Percentiles rank a stretch among this genome's conserved stretches.
Evolutionary conservation across 2,329 filamentous ascomycete genomes (phyloP).

Genomic region (Bipolaris sorokiniana): DNA sequence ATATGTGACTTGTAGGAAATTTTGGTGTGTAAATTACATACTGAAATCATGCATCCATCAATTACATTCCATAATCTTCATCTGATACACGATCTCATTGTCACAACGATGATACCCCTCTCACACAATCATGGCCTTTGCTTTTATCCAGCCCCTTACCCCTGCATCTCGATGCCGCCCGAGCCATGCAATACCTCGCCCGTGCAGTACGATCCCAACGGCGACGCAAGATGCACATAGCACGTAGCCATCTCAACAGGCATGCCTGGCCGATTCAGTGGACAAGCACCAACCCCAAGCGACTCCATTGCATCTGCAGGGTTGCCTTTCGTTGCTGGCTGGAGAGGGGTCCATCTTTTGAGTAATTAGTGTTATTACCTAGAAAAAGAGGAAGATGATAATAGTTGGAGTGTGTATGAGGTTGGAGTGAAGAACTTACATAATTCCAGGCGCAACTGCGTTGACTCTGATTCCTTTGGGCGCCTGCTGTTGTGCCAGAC

Average conservation of each 20-base stretch:
- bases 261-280: conserved; percentile 26
- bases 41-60: neutral
- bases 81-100: neutral
- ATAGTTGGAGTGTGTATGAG: neutral
- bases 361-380: neutral
- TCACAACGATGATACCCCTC: neutral
- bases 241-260: conserved; percentile 28
- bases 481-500: conserved; percentile 73
- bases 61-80: neutral
- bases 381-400: conserved; percentile 9
- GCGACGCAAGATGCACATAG: conserved; percentile 28
- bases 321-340: conserved; percentile 22
- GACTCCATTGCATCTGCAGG: conserved; percentile 20
- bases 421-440: conserved; percentile 19
- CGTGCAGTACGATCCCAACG: conserved; percentile 27
- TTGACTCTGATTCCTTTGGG: conserved; percentile 75
- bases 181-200: conserved; percentile 27
- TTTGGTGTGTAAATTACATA: neutral
- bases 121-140: neutral
- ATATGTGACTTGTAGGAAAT: neutral
- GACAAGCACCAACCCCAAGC: conserved; percentile 26
- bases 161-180: conserved; percentile 30
- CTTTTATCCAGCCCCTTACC: neutral
- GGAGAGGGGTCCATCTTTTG: conserved; percentile 24
- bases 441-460: conserved; percentile 71